Base-by-base conservation (phyloP, 2,329 filamentous ascomycete species). In the Xylaria sp. region DNA sequence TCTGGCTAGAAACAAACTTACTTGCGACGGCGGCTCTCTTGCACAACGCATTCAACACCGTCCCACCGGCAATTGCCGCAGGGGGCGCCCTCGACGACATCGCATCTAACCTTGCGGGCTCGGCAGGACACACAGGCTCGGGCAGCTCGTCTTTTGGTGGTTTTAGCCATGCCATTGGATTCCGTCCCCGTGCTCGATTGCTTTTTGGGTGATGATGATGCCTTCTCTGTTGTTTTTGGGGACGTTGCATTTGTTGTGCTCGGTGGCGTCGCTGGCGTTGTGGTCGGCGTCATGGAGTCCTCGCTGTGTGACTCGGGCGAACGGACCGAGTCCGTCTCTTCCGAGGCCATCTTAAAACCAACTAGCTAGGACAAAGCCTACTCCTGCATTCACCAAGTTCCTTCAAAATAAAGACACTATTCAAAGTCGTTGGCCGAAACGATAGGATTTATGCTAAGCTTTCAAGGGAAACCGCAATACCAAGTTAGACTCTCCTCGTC, bases 101-200 rank as follows among this genome's bases (percentile, higher is more conserved):
- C 94, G 83, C 94, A 98, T 65, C 94, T 89, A 50, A 98, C 94
- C 80, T 98, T 98, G 77, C 94, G 90, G 65, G 92, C 90, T 75
- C 94, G 88, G 81, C 94, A 97, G 57, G 74, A 75, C 27, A 93
- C 93, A 79, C 94, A 98, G 19, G 94, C 94, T 74, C 95, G 92
- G 9, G 94, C 93, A n/a, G 94, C 94, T 77, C 94, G 88, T 76
- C 94, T 88, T 82, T 97, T 98, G 61, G 82, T 87, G 70, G 85
- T 76, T 77, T 89, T 89, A 68, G 81, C 78, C 9, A 77, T 71
- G 42, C 77, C 79, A 69, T 76, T 80, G 66, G 78, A 73, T 32
- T 80, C 78, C 11, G 77, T 69, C 12, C 70, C 69, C 14, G 77
- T 72, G n/a, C 75, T 72, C n/a, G 75, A 70, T 69, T 77, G 75